Evolutionary conservation across 805 yeast species (phyloP).

Genomic region (Naumovozyma baii): DNA sequence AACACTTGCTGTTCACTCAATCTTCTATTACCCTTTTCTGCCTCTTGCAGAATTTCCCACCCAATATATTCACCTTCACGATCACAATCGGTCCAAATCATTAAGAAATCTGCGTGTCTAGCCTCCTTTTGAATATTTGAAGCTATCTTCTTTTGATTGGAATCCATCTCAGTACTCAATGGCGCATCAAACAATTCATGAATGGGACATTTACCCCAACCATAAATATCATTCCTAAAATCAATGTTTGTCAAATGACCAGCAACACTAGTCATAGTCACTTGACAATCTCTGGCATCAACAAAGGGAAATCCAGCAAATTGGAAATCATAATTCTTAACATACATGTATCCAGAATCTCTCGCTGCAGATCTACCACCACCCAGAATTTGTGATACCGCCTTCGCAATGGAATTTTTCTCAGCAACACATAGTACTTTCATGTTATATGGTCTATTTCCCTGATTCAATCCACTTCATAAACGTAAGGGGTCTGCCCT

Average conservation of each 20-base stretch:
- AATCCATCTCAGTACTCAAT: conserved; percentile 34
- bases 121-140: conserved; percentile 63
- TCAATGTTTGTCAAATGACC: conserved; percentile 71
- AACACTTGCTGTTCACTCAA: conserved; percentile 42
- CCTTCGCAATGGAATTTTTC: conserved; percentile 88
- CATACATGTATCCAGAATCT: conserved; percentile 46
- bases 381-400: conserved; percentile 57
- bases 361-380: conserved; percentile 53
- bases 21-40: conserved; percentile 35
- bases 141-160: conserved; percentile 41
- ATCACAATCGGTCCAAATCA: conserved; percentile 99
- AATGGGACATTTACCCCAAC: conserved; percentile 61
- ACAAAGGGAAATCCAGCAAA: conserved; percentile 48
- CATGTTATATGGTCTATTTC: conserved; percentile 37
- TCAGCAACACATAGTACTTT: conserved; percentile 90
- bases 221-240: conserved; percentile 39
- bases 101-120: conserved; percentile 46
- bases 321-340: conserved; percentile 69
- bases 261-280: conserved; percentile 85
- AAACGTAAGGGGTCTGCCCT: too few relatives aligned
- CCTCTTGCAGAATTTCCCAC: conserved; percentile 67
- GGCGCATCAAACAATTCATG: conserved; percentile 66
- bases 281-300: conserved; percentile 52
- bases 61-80: conserved; percentile 94
- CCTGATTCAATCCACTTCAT: neutral